phyloP scores from a whole-genome alignment of 129 eudicot species.

The Smallanthus sonchifolius region DNA sequence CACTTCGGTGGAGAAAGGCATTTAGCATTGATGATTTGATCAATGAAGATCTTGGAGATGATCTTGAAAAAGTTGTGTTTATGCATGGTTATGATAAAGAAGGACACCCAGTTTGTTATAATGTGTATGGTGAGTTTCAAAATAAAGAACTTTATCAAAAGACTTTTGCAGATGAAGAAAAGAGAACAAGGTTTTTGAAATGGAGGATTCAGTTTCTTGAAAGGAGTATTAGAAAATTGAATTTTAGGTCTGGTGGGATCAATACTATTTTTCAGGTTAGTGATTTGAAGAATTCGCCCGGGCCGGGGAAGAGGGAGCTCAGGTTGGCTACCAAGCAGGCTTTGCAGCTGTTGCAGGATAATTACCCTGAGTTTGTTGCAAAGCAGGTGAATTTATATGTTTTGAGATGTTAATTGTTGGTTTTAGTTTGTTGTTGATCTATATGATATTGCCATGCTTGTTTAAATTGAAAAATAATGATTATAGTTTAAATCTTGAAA shows the following conservation, averaged over 20 bases:
- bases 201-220: slow-evolving; percentile 63
- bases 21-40: slow-evolving; percentile 63
- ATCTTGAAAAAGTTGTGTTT: slow-evolving; percentile 79
- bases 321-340: slow-evolving; percentile 54
- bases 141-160: slow-evolving; percentile 71
- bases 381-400: slow-evolving; percentile 48
- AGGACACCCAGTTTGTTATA: slow-evolving; percentile 79
- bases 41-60: slow-evolving; percentile 63
- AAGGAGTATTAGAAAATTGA: slow-evolving; percentile 49
- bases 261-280: slow-evolving; percentile 57
- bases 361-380: slow-evolving; percentile 80
- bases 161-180: slow-evolving; percentile 79
- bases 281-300: slow-evolving; percentile 73
- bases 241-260: slow-evolving; percentile 71
- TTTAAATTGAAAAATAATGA: not conserved
- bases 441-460: not conserved
- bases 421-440: not conserved
- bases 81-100: slow-evolving; percentile 71
- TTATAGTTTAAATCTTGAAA: not conserved
- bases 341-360: slow-evolving; percentile 71
- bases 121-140: slow-evolving; percentile 92
- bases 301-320: slow-evolving; percentile 22
- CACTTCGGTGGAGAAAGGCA: slow-evolving; percentile 59
- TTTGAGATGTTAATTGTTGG: slow-evolving; percentile 7
- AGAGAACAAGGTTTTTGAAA: slow-evolving; percentile 54